Evolutionary conservation across 2,329 filamentous ascomycete genomes (phyloP).

Genomic region (Botrytis squamosa): DNA sequence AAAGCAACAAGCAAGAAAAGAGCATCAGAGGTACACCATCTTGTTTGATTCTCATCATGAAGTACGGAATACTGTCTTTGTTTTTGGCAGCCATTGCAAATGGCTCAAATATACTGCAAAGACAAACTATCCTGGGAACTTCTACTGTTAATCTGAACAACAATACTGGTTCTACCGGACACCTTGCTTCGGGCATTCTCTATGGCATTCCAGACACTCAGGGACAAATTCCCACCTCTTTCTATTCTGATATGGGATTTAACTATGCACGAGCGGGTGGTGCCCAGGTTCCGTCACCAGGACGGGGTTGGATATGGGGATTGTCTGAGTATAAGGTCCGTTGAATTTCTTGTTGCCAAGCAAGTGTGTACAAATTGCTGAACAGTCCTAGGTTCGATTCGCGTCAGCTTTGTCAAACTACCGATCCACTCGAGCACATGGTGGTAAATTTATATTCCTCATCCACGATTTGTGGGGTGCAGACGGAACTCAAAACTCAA

Average conservation of each 20-base stretch:
- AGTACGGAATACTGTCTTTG: neutral
- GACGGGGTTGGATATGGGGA: constrained; percentile 43
- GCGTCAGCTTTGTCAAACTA: constrained; percentile 48
- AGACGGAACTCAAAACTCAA: constrained; percentile 44
- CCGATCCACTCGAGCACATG: constrained; percentile 44
- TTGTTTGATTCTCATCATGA: neutral
- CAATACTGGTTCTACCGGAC: constrained; percentile 36
- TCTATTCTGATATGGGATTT: constrained; percentile 44
- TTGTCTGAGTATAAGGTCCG: constrained; percentile 35
- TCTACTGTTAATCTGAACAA: constrained; percentile 34
- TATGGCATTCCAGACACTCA: constrained; percentile 44
- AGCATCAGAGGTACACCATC: neutral
- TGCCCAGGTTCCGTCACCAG: constrained; percentile 40
- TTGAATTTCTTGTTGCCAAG: neutral
- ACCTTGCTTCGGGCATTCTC: constrained; percentile 44
- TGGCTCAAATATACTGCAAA: neutral
- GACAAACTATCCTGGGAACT: constrained; percentile 4
- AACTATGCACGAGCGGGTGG: constrained; percentile 44
- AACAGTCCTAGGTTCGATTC: constrained; percentile 40
- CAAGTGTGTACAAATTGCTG: neutral
- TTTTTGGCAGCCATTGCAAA: neutral
- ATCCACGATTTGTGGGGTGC: constrained; percentile 50
- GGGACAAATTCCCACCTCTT: constrained; percentile 42
- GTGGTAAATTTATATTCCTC: constrained; percentile 47
- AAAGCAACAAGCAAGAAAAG: neutral